phyloP scores from a whole-genome alignment of 2,329 filamentous ascomycete genomes.

The Fusarium chaquense region DNA sequence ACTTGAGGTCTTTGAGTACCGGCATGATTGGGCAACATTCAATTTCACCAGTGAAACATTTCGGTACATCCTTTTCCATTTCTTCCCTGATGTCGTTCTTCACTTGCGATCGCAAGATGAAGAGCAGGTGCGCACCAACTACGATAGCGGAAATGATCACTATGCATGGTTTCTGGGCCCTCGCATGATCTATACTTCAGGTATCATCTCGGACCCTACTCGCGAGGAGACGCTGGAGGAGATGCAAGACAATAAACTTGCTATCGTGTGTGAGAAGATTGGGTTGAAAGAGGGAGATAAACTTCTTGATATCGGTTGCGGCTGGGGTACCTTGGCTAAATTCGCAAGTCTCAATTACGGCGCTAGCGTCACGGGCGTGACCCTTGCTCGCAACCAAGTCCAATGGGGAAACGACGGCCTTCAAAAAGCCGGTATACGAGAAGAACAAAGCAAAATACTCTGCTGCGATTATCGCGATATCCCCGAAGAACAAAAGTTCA shows the following conservation, averaged over 20 bases:
- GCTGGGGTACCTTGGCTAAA: conserved; percentile 92
- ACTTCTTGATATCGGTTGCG: conserved; percentile 92
- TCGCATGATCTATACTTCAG: conserved; percentile 97
- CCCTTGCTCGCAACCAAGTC: conserved; percentile 91
- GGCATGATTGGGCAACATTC: conserved; percentile 95
- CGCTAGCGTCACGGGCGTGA: conserved; percentile 84
- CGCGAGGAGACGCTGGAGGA: conserved; percentile 91
- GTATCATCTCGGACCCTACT: conserved; percentile 86
- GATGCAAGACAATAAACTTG: conserved; percentile 95
- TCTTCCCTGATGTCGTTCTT: conserved; percentile 88
- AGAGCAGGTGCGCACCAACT: conserved; percentile 95
- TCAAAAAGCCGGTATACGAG: conserved; percentile 78
- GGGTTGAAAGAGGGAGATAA: conserved; percentile 80
- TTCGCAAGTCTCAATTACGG: conserved; percentile 92
- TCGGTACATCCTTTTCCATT: conserved; percentile 83
- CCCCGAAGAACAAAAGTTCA: conserved; percentile 79
- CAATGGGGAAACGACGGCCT: conserved; percentile 93
- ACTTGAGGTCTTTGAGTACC: conserved; percentile 86
- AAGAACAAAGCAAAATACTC: conserved; percentile 86
- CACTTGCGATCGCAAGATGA: conserved; percentile 92
- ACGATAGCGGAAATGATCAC: conserved; percentile 95
- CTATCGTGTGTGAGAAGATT: conserved; percentile 94
- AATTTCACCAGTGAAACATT: conserved; percentile 85
- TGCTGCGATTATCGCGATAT: conserved; percentile 97
- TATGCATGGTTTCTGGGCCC: conserved; percentile 97